These are phyloP conservation scores for Aspergillus egyptiacus DNA, from an alignment of 495 filamentous ascomycete genomes.

Conservation along the genomic window DNA sequence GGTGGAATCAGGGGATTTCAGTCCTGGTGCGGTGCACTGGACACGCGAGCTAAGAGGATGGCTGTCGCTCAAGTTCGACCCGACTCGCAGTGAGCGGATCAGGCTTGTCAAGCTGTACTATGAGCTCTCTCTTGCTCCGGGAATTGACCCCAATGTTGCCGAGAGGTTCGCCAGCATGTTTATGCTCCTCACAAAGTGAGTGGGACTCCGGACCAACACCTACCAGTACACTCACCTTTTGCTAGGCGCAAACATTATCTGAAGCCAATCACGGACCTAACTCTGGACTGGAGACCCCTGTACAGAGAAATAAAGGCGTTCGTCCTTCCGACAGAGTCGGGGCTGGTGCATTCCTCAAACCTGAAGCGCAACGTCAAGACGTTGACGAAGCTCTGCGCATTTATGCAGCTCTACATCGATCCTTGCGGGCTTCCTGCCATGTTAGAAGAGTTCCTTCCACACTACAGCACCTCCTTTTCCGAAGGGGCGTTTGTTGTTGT, in stretches of 20 bases:
- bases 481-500: slow-evolving; percentile 84
- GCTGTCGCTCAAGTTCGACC: slow-evolving; percentile 95
- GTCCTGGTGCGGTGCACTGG: slow-evolving; percentile 92
- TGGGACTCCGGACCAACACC: not conserved
- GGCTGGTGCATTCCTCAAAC: slow-evolving; percentile 56
- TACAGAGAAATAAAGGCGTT: slow-evolving; percentile 87
- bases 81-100: slow-evolving; percentile 71
- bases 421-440: slow-evolving; percentile 78
- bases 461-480: slow-evolving; percentile 87
- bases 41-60: slow-evolving; percentile 92
- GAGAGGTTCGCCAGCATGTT: slow-evolving; percentile 98
- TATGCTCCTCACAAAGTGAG: slow-evolving; percentile 84
- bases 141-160: slow-evolving; percentile 70
- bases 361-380: slow-evolving; percentile 65
- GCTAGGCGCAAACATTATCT: slow-evolving; percentile 90
- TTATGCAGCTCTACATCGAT: slow-evolving; percentile 88
- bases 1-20: slow-evolving; percentile 87
- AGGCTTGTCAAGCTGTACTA: slow-evolving; percentile 89
- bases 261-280: slow-evolving; percentile 79
- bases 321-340: slow-evolving; percentile 76
- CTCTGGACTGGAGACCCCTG: slow-evolving; percentile 84
- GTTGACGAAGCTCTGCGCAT: slow-evolving; percentile 79
- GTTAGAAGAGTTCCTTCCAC: slow-evolving; percentile 92
- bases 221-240: slow-evolving; percentile 23
- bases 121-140: slow-evolving; percentile 85